These are phyloP conservation scores for Citrus medica DNA, from an alignment of 345 rosid genomes.

Conservation along the genomic window DNA sequence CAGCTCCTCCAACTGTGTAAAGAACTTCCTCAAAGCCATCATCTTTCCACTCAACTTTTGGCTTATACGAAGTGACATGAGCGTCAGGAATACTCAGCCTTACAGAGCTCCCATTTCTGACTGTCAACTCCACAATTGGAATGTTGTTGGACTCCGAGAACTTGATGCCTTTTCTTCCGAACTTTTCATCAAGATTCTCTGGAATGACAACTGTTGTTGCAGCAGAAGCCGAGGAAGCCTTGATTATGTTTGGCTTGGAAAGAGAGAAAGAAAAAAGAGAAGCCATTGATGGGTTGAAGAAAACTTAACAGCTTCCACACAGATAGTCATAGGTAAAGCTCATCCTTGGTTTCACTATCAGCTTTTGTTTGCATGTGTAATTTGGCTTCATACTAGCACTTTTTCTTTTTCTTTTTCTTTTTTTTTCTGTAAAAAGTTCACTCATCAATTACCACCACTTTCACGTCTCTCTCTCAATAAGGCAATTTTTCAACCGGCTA, in stretches of 20 bases:
- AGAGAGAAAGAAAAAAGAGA: constrained; percentile 60
- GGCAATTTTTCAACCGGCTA: no score
- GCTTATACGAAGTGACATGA: constrained; percentile 78
- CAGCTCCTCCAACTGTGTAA: constrained; percentile 44
- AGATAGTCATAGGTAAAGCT: constrained; percentile 12
- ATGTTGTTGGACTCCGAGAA: constrained; percentile 54
- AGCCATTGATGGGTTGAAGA: constrained; percentile 44
- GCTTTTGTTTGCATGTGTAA: constrained; percentile 25
- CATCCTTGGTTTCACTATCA: constrained; percentile 28
- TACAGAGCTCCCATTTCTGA: constrained; percentile 77
- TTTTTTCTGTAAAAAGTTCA: background rate
- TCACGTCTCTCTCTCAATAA: background rate
- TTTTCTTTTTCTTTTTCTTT: background rate
- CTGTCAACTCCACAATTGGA: constrained; percentile 62
- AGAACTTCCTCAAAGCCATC: constrained; percentile 81
- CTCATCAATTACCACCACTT: background rate
- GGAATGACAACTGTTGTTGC: constrained; percentile 25
- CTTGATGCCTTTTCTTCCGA: constrained; percentile 73
- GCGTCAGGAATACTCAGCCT: constrained; percentile 62
- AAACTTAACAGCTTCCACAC: constrained; percentile 29
- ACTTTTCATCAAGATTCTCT: constrained; percentile 55
- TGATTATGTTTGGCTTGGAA: constrained; percentile 43
- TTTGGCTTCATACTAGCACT: constrained; percentile 15
- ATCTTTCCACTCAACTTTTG: constrained; percentile 81
- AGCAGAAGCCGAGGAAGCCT: constrained; percentile 28